Evolutionary conservation across 352 stramenopile genomes (phyloP).

Genomic region (Globisporangium ultimum): DNA sequence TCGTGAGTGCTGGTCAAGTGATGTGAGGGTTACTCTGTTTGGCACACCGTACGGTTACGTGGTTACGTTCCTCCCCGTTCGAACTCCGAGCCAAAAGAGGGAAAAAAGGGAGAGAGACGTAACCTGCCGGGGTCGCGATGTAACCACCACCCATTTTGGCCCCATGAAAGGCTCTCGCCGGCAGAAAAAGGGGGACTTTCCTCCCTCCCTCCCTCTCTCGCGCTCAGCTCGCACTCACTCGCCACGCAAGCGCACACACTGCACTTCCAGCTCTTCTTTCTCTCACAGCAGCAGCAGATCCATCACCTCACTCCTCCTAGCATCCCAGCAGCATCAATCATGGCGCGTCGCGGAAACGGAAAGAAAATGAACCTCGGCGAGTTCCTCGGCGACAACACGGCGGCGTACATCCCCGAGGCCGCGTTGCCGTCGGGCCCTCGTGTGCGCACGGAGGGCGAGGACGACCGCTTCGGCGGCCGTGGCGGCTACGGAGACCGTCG

Average conservation of each 20-base stretch:
- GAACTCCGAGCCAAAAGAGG: no score
- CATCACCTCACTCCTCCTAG: background rate
- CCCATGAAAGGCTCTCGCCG: background rate
- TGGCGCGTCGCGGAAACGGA: constrained; percentile 33
- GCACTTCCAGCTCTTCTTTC: no score
- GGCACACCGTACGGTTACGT: no score
- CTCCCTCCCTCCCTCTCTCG: background rate
- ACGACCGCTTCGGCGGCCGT: constrained; percentile 40
- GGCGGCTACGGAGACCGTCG: constrained; percentile 29
- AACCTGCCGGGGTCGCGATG: background rate
- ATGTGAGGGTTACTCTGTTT: no score
- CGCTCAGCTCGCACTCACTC: background rate
- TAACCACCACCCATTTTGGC: constrained; percentile 11
- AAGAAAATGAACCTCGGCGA: constrained; percentile 75
- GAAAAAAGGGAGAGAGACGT: no score
- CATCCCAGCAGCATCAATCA: constrained; percentile 17
- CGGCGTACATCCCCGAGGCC: constrained; percentile 60
- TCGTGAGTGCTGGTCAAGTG: no score
- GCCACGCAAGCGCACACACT: background rate
- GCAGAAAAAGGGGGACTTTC: constrained; percentile 6
- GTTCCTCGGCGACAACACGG: constrained; percentile 61
- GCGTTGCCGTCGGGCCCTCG: constrained; percentile 57
- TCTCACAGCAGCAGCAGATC: background rate
- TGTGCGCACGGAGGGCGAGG: constrained; percentile 42
- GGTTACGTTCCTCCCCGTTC: no score